Evolutionary conservation across 2,329 filamentous ascomycete species (phyloP).

Genomic region (Botrytis medusae): DNA sequence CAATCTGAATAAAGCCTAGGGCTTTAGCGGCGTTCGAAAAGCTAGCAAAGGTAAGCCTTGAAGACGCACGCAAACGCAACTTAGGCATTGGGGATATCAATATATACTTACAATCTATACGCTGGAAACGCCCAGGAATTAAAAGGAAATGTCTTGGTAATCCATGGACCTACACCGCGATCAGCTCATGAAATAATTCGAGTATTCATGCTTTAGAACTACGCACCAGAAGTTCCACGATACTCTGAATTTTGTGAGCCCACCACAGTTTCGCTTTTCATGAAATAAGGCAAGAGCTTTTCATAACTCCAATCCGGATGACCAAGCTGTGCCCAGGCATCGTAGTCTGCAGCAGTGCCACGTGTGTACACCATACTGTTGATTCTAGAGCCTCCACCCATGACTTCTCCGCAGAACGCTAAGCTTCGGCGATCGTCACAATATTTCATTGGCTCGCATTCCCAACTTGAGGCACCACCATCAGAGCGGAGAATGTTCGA

Average conservation of each 20-base stretch:
- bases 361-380: conserved; percentile 45
- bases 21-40: conserved; percentile 4
- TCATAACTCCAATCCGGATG: conserved; percentile 49
- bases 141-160: neutral
- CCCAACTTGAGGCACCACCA: neutral
- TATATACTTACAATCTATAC: conserved; percentile 1
- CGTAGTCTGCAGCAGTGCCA: conserved; percentile 43
- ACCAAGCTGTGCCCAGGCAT: conserved; percentile 48
- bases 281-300: conserved; percentile 45
- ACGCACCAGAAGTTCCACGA: neutral
- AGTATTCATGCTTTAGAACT: neutral
- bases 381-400: conserved; percentile 45
- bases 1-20: conserved; percentile 17
- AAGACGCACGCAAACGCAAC: neutral
- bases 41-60: conserved; percentile 5
- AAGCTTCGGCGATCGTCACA: neutral
- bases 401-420: conserved; percentile 20
- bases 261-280: conserved; percentile 34
- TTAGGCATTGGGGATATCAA: neutral
- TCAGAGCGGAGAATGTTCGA: neutral
- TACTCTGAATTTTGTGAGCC: neutral
- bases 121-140: neutral
- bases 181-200: neutral
- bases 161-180: neutral
- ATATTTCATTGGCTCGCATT: conserved; percentile 7